Base-by-base conservation (phyloP, 2,329 filamentous ascomycete genomes). In the Beauveria varroae region DNA sequence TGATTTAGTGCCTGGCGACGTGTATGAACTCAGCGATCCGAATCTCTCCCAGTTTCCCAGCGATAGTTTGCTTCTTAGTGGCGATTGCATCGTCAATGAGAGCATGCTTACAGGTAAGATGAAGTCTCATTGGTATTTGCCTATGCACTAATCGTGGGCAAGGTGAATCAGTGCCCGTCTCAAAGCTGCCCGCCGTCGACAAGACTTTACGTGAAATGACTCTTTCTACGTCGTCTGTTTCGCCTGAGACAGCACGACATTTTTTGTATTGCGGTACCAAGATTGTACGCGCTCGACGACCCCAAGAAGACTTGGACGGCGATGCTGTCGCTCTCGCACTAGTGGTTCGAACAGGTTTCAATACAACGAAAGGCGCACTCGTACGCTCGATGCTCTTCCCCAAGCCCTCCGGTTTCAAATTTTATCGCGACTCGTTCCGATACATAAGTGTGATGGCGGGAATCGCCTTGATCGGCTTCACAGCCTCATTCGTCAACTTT, bases 361-460 rank as follows among this genome's bases (percentile, higher is more conserved):
- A 96, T 72, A 99, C 95, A 0, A 99, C 95, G 1, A 99, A 99
- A 73, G 95, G 95, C 26, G 91, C 95, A 10, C 79, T 99, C 20
- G 92, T 99, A 63, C 89, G 95, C 26, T 98, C 95, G 0, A 99
- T 99, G 93, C 83, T 99, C 43, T 99, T 99, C 71, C 96, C 95
- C 0, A 99, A 99, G 70, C 95, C 95, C 1, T 96, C 93, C 0
- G 93, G 93, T 0, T 99, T 99, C 83, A 98, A 96, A 69, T 99
- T 99, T 72, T 99, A 99, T 73, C 86, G 91, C 47, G 95, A 99
- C 73, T 97, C 93, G 0, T 99, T 99, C 76, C 86, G 93, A 24
- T 99, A 99, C 72, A 98, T 99, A 63, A 92, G 90, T 4, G 95
- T 99, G 63, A 99, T 99, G 95, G 93, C 84, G 6, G 77, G 86